Conservation (phyloP, 345 rosid species). For the Dovyalis caffra region DNA sequence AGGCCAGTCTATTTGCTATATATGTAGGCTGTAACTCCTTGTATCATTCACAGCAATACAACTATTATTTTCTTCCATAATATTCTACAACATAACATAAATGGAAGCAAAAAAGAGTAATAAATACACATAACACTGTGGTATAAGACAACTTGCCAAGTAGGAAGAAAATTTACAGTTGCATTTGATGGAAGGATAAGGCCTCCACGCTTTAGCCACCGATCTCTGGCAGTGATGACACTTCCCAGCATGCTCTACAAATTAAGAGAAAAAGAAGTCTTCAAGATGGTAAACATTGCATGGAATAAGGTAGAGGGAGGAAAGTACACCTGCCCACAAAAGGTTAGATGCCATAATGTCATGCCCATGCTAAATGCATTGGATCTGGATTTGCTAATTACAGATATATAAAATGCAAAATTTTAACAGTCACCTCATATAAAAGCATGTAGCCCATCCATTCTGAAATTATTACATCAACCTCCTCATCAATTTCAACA, state of each 20-base stretch:
- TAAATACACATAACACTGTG: not conserved
- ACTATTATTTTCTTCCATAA: too few relatives aligned
- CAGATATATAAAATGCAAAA: conserved; percentile 10
- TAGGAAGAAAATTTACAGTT: conserved; percentile 41
- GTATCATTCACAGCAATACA: too few relatives aligned
- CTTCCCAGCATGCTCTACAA: conserved; percentile 95
- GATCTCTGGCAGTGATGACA: conserved; percentile 92
- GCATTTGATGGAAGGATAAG: conserved; percentile 93
- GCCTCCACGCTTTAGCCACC: conserved; percentile 91
- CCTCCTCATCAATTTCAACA: conserved; percentile 90
- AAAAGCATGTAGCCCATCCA: conserved; percentile 99
- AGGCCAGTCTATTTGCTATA: too few relatives aligned
- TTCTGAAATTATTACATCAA: conserved; percentile 93
- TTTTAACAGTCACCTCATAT: conserved; percentile 66
- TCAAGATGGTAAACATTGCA: not conserved
- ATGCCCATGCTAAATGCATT: not conserved
- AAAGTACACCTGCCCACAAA: not conserved
- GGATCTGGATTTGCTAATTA: not conserved
- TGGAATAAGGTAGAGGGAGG: not conserved
- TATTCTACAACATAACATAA: not conserved
- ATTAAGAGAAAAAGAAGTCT: not conserved
- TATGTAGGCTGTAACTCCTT: too few relatives aligned
- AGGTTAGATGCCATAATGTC: not conserved
- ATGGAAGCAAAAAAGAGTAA: not conserved
- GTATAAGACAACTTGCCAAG: not conserved